These are phyloP conservation scores for Kwoniella botswanensis DNA, from an alignment of 768 basidiomycete genomes.

Conservation along the genomic window DNA sequence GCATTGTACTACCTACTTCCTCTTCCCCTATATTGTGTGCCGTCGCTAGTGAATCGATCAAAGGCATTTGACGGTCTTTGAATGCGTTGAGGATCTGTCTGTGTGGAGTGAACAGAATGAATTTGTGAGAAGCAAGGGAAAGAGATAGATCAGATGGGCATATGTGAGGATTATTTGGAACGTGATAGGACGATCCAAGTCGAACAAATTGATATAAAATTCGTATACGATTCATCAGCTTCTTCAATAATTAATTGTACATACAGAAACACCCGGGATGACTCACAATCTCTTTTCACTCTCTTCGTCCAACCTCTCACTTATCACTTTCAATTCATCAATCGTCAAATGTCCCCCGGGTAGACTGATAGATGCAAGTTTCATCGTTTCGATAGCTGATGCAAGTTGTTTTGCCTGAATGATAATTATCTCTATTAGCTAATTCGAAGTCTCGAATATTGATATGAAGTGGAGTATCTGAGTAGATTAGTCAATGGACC, in stretches of 20 bases:
- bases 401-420: conserved; percentile 40
- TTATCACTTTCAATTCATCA: conserved; percentile 28
- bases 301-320: conserved; percentile 32
- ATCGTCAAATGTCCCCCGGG: conserved; percentile 44
- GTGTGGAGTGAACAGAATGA: neutral
- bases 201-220: neutral
- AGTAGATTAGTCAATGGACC: neutral
- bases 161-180: too few relatives aligned
- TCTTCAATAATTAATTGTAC: neutral
- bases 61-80: conserved; percentile 26
- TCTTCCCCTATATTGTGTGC: neutral
- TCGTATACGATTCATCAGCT: neutral
- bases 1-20: neutral
- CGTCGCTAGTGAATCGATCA: conserved; percentile 4
- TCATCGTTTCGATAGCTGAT: conserved; percentile 36
- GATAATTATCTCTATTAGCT: too few relatives aligned
- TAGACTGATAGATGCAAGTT: conserved; percentile 31
- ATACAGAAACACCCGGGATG: neutral
- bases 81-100: conserved; percentile 28
- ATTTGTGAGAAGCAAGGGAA: neutral
- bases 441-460: too few relatives aligned
- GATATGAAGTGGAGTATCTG: too few relatives aligned
- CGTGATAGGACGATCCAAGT: too few relatives aligned
- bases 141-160: neutral
- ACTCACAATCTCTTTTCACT: conserved; percentile 45